Evolutionary conservation across 495 filamentous ascomycete species (phyloP), one percentile per base, ranked within the genome.

Genomic region (Annulohypoxylon maeteangense): DNA sequence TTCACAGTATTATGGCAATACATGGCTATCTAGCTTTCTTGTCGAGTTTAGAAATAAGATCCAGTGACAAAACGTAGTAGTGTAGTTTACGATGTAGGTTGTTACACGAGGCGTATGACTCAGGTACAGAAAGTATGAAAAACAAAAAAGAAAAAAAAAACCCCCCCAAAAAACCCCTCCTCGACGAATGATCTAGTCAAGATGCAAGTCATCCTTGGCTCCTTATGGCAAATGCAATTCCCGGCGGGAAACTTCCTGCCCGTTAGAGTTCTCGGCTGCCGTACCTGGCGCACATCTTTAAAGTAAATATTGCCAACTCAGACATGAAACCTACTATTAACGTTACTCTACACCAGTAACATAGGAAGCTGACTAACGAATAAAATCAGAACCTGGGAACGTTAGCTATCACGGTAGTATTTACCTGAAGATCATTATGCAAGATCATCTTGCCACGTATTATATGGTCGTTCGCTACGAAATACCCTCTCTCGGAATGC

Each of bases 381-480:
- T 56, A 36, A 47, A 66, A 58, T 58, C 40, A 65, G 65, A 55
- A 73, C 56, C 25, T 62, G 23, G 47, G 62, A 11, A 57, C 65
- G 65, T 42, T 40, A 48, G 47, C 34, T 51, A 55, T 55, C 60
- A 62, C 25, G 4, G 36, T 51, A 58, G 61, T 57, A 69, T 51
- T 59, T 20, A 34, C 53, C 42, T 57, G 70, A 69, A 69, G 65
- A 73, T 73, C 70, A 51, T 51, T 51, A 73, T 68, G 65, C 56
- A 60, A 73, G 65, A 73, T 66, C 70, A 62, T 66, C 60, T 73
- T 62, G 55, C 70, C 70, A 73, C 70, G 65, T 73, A 68, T 65
- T 73, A 68, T 65, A 66, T 55, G 25, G 40, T 32, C 34, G 44
- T 48, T 68, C 42, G 53, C 58, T 50, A 55, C 63, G 44, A 51